phyloP scores from a whole-genome alignment of 2,329 filamentous ascomycete genomes.

The Pseudogymnoascus sp. region DNA sequence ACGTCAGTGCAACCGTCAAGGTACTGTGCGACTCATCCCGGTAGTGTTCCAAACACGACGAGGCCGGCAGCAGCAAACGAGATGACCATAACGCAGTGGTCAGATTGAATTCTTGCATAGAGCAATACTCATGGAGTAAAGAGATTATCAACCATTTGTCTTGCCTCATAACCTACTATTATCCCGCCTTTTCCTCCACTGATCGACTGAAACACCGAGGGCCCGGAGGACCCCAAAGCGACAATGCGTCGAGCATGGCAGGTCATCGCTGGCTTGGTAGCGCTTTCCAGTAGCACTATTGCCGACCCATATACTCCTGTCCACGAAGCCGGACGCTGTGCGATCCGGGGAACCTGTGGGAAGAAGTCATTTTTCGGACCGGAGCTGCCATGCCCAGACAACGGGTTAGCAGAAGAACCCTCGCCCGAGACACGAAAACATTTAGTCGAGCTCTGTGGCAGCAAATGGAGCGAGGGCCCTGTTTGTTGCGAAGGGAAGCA shows the following conservation, averaged over 20 bases:
- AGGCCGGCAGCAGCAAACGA: background rate
- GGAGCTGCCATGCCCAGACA: conserved; percentile 87
- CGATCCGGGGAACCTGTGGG: conserved; percentile 85
- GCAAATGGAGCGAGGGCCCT: conserved; percentile 74
- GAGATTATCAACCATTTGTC: background rate
- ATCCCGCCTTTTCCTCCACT: background rate
- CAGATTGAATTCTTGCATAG: background rate
- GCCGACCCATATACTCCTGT: conserved; percentile 38
- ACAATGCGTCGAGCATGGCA: background rate
- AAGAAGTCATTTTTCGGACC: conserved; percentile 85
- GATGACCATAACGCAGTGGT: background rate
- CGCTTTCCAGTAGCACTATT: conserved; percentile 11
- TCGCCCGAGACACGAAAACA: conserved; percentile 64
- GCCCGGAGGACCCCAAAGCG: background rate
- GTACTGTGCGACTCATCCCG: conserved; percentile 3
- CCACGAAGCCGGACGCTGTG: conserved; percentile 83
- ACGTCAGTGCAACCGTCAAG: conserved; percentile 8
- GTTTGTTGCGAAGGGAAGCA: conserved; percentile 82
- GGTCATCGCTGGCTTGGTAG: background rate
- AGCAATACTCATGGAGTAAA: background rate
- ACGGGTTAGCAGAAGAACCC: conserved; percentile 70
- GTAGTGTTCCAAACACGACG: background rate
- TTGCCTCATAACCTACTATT: background rate
- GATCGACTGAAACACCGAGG: background rate
- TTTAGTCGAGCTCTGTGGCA: conserved; percentile 77